Base-by-base conservation (phyloP, 306 rosid genomes). In the Senna siamea region DNA sequence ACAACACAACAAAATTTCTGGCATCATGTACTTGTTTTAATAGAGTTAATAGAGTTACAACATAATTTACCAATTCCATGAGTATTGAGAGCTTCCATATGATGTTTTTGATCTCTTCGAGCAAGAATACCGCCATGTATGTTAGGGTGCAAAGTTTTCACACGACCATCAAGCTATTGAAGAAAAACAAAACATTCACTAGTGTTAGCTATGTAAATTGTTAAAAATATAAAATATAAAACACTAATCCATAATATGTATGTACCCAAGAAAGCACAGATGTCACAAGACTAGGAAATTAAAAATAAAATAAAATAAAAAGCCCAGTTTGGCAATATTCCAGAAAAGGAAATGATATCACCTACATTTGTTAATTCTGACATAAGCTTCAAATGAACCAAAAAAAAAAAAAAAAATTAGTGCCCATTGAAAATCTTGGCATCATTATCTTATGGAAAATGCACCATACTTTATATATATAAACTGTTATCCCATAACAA, bases 61-160 rank as follows among this genome's bases (percentile, higher is more conserved):
- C 56, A 59, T 19, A 75, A 69, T 88, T 80, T 66, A 91, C 98
- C 97, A 78, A 94, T 94, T 75, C 93, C 96, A 74, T 94, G 96
- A 18, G 88, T 73, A 44, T 66, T 69, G 17, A 94, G 93, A 52
- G 94, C 96, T 75, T 94, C 95, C 80, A 87, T 85, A 53, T 94
- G 97, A 85, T 94, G 97, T 34, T 85, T 84, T 79, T 84, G 84
- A 80, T 94, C 95, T 83, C 97, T 92, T 87, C 89, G 89, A 77
- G 97, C 99, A 83, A 94, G 92, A 80, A 94, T 94, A 13, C 96
- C 97, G 22, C 99, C 97, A 83, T 92, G 96, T 71, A 94, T 77
- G 30, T 81, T 85, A 63, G 98, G 97, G 74, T 94, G 97, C 80
- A 94, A 84, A 70, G 98, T 89, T 88, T 94, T 94, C 59, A 94